Conservation (phyloP, 176 grass and related monocot species). For the Hsuehochloa calcarea region DNA sequence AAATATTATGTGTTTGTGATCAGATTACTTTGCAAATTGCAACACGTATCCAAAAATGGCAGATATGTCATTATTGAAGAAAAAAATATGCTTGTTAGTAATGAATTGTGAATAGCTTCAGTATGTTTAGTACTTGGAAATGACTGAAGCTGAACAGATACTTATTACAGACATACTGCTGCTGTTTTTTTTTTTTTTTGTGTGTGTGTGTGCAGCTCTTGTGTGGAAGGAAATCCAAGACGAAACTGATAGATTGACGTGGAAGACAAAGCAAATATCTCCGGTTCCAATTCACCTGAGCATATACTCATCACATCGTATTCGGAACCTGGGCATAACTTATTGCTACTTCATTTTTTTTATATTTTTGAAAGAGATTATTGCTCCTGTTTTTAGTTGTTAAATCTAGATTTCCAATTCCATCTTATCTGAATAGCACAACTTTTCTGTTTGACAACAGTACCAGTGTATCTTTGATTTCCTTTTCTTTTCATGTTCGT, state of each 20-base stretch:
- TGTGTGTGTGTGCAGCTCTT: constrained; percentile 62
- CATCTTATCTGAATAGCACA: neutral
- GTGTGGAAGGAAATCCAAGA: constrained; percentile 96
- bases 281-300: constrained; percentile 97
- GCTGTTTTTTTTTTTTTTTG: neutral
- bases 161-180: neutral
- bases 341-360: neutral
- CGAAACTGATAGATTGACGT: constrained; percentile 81
- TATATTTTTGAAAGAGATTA: neutral
- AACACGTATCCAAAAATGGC: neutral
- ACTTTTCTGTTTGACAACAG: neutral
- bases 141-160: neutral
- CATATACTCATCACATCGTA: constrained; percentile 90
- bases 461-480: neutral
- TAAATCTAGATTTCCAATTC: neutral
- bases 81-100: neutral
- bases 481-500: neutral
- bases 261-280: constrained; percentile 89
- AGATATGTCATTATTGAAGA: neutral
- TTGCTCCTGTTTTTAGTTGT: neutral
- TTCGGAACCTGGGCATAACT: neutral
- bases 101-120: neutral
- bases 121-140: constrained; percentile 7
- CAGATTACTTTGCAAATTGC: neutral
- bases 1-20: neutral